These are phyloP conservation scores for Zygosaccharomyces lentus DNA, from an alignment of 805 yeast species.

Conservation along the genomic window DNA sequence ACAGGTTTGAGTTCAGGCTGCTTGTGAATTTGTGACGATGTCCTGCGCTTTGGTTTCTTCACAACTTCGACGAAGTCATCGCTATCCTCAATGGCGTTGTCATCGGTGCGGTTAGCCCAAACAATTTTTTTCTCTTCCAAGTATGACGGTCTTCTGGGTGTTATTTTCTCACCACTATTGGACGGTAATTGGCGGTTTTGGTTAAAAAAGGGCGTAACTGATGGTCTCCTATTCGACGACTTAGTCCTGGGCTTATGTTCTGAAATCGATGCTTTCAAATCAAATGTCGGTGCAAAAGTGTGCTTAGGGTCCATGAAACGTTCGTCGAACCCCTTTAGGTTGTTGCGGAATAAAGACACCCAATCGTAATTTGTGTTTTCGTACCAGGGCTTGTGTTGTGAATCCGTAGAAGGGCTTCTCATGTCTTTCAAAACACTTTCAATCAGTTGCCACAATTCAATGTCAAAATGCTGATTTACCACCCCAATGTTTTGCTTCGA, in stretches of 20 bases:
- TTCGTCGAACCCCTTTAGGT: slow-evolving; percentile 38
- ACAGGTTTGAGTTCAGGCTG: background rate
- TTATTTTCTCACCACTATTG: background rate
- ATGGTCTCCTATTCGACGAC: slow-evolving; percentile 9
- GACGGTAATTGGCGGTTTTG: slow-evolving; percentile 8
- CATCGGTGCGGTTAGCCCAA: slow-evolving; percentile 7
- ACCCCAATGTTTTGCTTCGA: slow-evolving; percentile 43
- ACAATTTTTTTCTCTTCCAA: background rate
- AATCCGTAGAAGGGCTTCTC: background rate
- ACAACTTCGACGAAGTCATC: slow-evolving; percentile 22
- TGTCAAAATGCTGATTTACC: slow-evolving; percentile 28
- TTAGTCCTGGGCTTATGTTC: slow-evolving; percentile 7
- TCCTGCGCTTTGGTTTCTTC: slow-evolving; percentile 17
- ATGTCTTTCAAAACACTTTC: slow-evolving; percentile 16
- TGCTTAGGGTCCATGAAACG: slow-evolving; percentile 38
- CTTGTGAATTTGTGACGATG: slow-evolving; percentile 5
- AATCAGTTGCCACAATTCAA: slow-evolving; percentile 23
- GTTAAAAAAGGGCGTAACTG: slow-evolving; percentile 2
- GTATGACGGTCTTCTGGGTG: background rate
- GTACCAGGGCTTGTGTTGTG: slow-evolving; percentile 28
- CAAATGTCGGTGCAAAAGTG: slow-evolving; percentile 37
- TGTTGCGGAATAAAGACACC: slow-evolving; percentile 36
- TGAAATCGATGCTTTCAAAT: slow-evolving; percentile 17
- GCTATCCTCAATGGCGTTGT: slow-evolving; percentile 14
- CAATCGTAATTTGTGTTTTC: slow-evolving; percentile 29